Evolutionary conservation across 805 yeast genomes (phyloP).

Genomic region (Kurtzmaniella fragi): DNA sequence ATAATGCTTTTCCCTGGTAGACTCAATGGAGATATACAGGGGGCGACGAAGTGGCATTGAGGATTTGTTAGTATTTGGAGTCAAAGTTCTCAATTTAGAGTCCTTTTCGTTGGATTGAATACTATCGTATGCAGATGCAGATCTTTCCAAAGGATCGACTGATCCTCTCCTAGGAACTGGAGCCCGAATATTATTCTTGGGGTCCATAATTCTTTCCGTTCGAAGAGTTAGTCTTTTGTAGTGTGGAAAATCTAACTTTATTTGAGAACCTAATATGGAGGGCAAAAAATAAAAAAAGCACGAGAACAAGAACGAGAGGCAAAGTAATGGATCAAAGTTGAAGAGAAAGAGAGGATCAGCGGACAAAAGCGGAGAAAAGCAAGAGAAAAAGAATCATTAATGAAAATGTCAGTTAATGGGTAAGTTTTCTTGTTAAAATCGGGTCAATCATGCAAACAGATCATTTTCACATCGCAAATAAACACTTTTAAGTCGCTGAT

Average conservation of each 20-base stretch:
- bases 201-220: neutral
- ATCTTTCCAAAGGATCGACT: slow-evolving; percentile 4
- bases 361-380: no score
- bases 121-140: slow-evolving; percentile 1
- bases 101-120: no score
- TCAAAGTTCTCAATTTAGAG: slow-evolving; percentile 15
- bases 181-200: slow-evolving; percentile 5
- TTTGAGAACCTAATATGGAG: neutral
- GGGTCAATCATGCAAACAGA: no score
- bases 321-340: neutral
- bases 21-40: slow-evolving; percentile 25
- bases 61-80: slow-evolving; percentile 23
- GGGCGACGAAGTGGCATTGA: slow-evolving; percentile 29
- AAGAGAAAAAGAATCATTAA: no score
- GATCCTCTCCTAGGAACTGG: slow-evolving; percentile 15
- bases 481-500: no score
- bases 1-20: slow-evolving; percentile 32
- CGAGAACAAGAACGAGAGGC: neutral
- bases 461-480: no score
- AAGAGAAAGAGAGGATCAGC: no score
- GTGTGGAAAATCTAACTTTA: neutral
- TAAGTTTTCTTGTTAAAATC: no score
- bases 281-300: no score
- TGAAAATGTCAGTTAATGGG: no score
- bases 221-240: neutral